phyloP scores from a whole-genome alignment of 495 filamentous ascomycete genomes.

The Talaromyces trachyspermus region DNA sequence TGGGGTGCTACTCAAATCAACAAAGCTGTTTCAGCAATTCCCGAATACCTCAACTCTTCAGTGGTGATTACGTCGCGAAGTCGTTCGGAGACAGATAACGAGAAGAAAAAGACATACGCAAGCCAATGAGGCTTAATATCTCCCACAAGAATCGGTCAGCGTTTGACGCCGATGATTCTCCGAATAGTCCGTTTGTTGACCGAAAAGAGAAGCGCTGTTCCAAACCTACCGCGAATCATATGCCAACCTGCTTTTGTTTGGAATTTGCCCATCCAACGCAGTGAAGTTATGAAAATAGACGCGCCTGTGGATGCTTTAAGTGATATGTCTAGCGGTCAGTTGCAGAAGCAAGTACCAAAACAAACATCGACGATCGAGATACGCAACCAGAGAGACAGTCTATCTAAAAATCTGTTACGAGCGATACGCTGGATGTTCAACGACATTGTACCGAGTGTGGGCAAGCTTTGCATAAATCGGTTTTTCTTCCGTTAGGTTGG shows the following conservation, averaged over 20 bases:
- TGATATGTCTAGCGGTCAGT: not conserved
- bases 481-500: constrained; percentile 21
- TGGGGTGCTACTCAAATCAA: constrained; percentile 61
- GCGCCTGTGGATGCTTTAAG: constrained; percentile 9
- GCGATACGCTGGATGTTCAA: constrained; percentile 33
- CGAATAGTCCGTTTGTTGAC: constrained; percentile 63
- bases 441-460: constrained; percentile 40
- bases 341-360: not conserved
- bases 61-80: constrained; percentile 19
- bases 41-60: constrained; percentile 26
- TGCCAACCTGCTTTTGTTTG: constrained; percentile 77
- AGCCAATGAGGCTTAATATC: constrained; percentile 43
- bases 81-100: constrained; percentile 42
- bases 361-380: not conserved
- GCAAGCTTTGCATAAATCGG: constrained; percentile 29
- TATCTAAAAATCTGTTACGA: not conserved
- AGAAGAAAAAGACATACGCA: constrained; percentile 23
- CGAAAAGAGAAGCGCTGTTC: constrained; percentile 52
- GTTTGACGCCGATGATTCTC: constrained; percentile 72
- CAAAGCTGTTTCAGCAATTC: constrained; percentile 23
- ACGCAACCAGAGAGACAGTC: not conserved
- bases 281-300: constrained; percentile 77
- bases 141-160: constrained; percentile 66
- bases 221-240: constrained; percentile 69
- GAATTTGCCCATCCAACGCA: constrained; percentile 64